phyloP scores from a whole-genome alignment of 2,329 filamentous ascomycete genomes.

The Monosporascus sp. region DNA sequence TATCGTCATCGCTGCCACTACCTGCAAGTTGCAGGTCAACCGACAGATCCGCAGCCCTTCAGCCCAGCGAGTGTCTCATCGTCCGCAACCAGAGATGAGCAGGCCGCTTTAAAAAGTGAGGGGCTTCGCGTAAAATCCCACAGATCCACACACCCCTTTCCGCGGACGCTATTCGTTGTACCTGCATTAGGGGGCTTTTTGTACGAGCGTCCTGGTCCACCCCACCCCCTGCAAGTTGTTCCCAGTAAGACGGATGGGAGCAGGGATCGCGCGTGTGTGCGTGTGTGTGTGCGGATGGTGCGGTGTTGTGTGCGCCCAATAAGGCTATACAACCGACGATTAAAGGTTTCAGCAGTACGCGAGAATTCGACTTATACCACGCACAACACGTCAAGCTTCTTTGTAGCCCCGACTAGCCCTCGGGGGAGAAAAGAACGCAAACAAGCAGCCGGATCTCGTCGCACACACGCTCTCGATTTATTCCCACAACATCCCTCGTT shows the following conservation, averaged over 20 bases:
- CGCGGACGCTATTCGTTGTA: not conserved
- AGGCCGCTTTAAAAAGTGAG: not conserved
- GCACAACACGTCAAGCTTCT: slow-evolving; percentile 13
- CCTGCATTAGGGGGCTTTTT: not conserved
- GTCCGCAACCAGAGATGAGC: not conserved
- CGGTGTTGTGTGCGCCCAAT: not conserved
- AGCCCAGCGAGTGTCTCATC: not conserved
- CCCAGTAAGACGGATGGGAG: not conserved
- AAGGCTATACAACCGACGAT: not conserved
- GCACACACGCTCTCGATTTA: slow-evolving; percentile 12
- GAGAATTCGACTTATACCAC: slow-evolving; percentile 10
- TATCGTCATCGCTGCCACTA: not conserved
- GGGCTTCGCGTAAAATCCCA: not conserved
- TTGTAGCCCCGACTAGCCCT: slow-evolving; percentile 15
- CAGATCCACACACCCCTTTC: not conserved
- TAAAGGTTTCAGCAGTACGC: not conserved
- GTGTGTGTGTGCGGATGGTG: not conserved
- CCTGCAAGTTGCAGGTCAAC: not conserved
- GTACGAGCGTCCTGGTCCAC: not conserved
- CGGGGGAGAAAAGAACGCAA: slow-evolving; percentile 6
- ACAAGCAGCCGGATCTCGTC: slow-evolving; percentile 8
- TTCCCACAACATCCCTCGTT: slow-evolving; percentile 4
- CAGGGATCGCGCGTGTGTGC: not conserved
- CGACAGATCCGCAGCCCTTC: not conserved
- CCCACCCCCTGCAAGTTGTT: not conserved